phyloP scores from a whole-genome alignment of 2,329 filamentous ascomycete species.

The Myriosclerotinia scirpicola region DNA sequence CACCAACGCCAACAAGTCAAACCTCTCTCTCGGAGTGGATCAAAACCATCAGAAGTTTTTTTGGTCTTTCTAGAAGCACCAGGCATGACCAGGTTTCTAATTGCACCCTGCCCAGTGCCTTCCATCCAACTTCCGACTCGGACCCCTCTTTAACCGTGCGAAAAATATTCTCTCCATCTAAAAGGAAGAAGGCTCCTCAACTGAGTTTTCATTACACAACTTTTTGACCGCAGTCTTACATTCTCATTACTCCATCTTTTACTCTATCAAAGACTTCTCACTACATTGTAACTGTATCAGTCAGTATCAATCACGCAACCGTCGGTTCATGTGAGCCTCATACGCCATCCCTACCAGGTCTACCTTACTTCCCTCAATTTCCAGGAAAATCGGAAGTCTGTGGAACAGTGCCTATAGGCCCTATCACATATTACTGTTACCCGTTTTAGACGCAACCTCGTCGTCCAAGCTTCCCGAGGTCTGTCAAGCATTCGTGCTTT shows the following conservation, averaged over 20 bases:
- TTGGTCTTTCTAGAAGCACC: slow-evolving; percentile 8
- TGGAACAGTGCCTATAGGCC: slow-evolving; percentile 21
- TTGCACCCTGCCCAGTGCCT: slow-evolving; percentile 7
- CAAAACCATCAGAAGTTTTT: background rate
- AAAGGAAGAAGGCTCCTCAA: slow-evolving; percentile 23
- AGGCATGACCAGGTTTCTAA: background rate
- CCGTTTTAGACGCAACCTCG: slow-evolving; percentile 19
- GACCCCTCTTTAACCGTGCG: slow-evolving; percentile 13
- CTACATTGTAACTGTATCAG: slow-evolving; percentile 12
- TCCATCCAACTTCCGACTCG: slow-evolving; percentile 2
- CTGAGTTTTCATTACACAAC: slow-evolving; percentile 26
- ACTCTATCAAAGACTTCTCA: slow-evolving; percentile 15
- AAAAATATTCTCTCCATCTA: slow-evolving; percentile 21
- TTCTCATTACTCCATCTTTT: slow-evolving; percentile 25
- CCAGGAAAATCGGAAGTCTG: slow-evolving; percentile 11
- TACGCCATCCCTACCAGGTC: slow-evolving; percentile 14
- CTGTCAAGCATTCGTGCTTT: slow-evolving; percentile 21
- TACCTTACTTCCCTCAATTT: slow-evolving; percentile 11
- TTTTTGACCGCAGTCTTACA: slow-evolving; percentile 23
- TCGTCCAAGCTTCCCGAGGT: slow-evolving; percentile 15
- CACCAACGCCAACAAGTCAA: slow-evolving; percentile 18
- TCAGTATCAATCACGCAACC: slow-evolving; percentile 13
- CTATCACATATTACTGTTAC: slow-evolving; percentile 20
- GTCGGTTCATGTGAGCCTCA: slow-evolving; percentile 17
- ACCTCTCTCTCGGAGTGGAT: slow-evolving; percentile 16